These are phyloP conservation scores for Nemania diffusa DNA, from an alignment of 2,329 filamentous ascomycete genomes.

Conservation along the genomic window DNA sequence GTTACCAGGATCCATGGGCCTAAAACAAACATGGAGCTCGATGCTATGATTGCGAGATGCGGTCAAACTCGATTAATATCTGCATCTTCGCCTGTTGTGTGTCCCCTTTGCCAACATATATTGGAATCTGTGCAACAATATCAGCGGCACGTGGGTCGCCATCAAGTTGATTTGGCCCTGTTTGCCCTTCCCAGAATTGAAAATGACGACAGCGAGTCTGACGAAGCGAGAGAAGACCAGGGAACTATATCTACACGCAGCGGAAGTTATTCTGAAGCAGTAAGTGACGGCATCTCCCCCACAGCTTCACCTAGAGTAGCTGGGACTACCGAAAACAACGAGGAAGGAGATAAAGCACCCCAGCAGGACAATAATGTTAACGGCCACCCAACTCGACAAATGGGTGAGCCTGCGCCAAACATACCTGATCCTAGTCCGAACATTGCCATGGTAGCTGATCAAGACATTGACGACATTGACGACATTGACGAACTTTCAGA, in stretches of 20 bases:
- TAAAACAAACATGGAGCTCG: conserved; percentile 18
- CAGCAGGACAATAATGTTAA: no score
- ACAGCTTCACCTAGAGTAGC: background rate
- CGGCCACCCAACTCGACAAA: no score
- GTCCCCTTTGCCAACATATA: conserved; percentile 35
- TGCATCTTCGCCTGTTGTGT: conserved; percentile 23
- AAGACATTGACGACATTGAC: no score
- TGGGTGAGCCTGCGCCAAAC: no score
- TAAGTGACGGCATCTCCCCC: background rate
- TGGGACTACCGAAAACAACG: no score
- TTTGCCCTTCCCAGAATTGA: conserved; percentile 35
- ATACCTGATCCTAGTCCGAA: no score
- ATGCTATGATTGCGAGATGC: conserved; percentile 12
- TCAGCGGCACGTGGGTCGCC: conserved; percentile 43
- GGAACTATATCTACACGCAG: conserved; percentile 17
- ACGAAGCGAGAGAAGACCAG: conserved; percentile 8
- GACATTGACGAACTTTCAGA: no score
- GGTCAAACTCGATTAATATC: conserved; percentile 10
- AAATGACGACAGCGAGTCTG: conserved; percentile 17
- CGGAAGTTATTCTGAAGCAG: conserved; percentile 9
- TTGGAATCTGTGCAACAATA: conserved; percentile 37
- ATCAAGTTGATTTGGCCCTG: conserved; percentile 43
- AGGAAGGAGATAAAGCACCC: no score
- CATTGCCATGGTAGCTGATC: no score
- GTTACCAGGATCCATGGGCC: conserved; percentile 7